phyloP scores from a whole-genome alignment of 306 rosid species.

The Pterocarpus santalinus region DNA sequence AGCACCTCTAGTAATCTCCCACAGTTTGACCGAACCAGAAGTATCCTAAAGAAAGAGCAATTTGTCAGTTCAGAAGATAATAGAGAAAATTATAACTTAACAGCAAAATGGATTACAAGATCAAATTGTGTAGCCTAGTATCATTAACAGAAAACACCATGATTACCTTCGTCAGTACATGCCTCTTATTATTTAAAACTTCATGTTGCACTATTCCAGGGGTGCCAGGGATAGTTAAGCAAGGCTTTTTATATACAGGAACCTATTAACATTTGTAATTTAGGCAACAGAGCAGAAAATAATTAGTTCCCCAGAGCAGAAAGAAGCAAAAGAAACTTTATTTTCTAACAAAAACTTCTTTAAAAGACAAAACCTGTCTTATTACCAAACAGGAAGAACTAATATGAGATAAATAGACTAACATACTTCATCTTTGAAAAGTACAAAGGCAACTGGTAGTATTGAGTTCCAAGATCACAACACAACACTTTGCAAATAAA shows the following conservation, averaged over 20 bases:
- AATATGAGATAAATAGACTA: conserved; percentile 22
- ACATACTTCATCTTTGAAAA: conserved; percentile 24
- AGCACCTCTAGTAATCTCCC: conserved; percentile 95
- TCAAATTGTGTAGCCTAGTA: conserved; percentile 26
- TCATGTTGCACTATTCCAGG: conserved; percentile 95
- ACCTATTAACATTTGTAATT: conserved; percentile 60
- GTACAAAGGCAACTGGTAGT: conserved; percentile 28
- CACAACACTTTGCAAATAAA: conserved; percentile 12
- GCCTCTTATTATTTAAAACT: conserved; percentile 91
- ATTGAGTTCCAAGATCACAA: conserved; percentile 38
- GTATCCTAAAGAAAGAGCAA: conserved; percentile 70
- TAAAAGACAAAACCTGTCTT: conserved; percentile 30
- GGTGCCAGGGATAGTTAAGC: conserved; percentile 78
- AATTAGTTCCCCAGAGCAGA: conserved; percentile 40
- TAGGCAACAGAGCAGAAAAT: conserved; percentile 41
- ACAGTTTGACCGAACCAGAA: conserved; percentile 92
- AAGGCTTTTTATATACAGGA: conserved; percentile 91
- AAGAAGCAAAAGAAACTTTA: conserved; percentile 38
- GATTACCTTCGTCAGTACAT: conserved; percentile 93
- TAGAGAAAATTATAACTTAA: conserved; percentile 20
- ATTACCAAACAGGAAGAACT: conserved; percentile 13
- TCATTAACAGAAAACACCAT: conserved; percentile 37
- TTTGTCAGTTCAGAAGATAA: conserved; percentile 43
- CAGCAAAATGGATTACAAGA: conserved; percentile 25
- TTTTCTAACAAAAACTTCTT: conserved; percentile 40